Percentiles rank a stretch among this genome's conserved stretches.
phyloP scores from a whole-genome alignment of 2,329 filamentous ascomycete species.

The Fusarium sp. region DNA sequence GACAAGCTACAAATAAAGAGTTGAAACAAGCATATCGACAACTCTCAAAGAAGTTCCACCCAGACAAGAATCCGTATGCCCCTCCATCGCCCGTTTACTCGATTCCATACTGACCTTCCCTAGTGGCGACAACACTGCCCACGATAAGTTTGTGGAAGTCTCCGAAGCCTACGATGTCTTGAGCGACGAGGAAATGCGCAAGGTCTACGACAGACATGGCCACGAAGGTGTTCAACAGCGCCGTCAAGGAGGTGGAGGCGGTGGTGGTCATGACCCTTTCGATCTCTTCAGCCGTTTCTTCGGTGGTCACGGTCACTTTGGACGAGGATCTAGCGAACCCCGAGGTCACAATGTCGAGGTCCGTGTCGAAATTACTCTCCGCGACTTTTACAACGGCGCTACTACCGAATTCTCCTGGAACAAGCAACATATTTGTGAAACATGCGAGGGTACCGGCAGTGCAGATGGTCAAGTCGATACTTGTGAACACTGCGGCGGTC shows the following conservation, averaged over 20 bases:
- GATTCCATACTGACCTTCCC: neutral
- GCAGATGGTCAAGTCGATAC: constrained; percentile 85
- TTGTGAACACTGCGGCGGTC: constrained; percentile 80
- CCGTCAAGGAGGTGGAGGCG: constrained; percentile 70
- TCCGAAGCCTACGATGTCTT: constrained; percentile 96
- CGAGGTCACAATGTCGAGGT: constrained; percentile 91
- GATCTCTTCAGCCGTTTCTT: constrained; percentile 98
- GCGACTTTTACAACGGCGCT: constrained; percentile 92
- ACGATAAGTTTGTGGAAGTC: constrained; percentile 92
- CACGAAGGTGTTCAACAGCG: constrained; percentile 91
- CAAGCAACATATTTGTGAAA: constrained; percentile 94
- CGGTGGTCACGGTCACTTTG: constrained; percentile 87
- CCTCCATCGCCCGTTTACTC: constrained; percentile 6
- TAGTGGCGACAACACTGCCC: constrained; percentile 81
- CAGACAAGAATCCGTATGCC: constrained; percentile 95
- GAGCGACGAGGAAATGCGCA: constrained; percentile 79
- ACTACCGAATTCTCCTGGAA: constrained; percentile 90
- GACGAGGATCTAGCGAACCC: constrained; percentile 76
- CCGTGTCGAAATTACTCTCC: constrained; percentile 79
- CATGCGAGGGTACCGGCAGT: constrained; percentile 87
- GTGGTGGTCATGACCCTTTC: constrained; percentile 83
- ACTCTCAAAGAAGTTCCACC: constrained; percentile 94
- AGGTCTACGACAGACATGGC: constrained; percentile 94
- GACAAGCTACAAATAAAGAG: constrained; percentile 82
- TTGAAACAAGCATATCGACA: constrained; percentile 94